Conservation (phyloP, 148 eudicot species). For the Cornus kousa region DNA sequence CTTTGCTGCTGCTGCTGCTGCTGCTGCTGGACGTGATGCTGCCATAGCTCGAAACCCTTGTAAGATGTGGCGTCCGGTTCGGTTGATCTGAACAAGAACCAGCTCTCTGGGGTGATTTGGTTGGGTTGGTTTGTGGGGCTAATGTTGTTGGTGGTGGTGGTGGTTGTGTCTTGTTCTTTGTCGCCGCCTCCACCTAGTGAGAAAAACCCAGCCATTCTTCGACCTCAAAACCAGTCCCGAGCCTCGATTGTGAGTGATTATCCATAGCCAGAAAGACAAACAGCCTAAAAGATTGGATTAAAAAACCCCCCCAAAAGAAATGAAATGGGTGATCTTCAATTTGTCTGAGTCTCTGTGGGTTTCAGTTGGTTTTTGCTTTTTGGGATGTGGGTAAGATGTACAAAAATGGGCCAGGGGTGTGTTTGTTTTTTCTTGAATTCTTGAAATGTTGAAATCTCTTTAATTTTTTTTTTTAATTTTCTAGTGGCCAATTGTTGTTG, state of each 20-base stretch:
- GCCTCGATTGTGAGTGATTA: conserved; percentile 23
- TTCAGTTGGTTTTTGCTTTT: neutral
- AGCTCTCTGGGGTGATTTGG: conserved; percentile 37
- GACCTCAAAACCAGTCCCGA: conserved; percentile 3
- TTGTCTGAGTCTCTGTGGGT: neutral
- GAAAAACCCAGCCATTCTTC: conserved; percentile 52
- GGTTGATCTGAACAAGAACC: conserved; percentile 34
- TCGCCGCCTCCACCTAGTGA: conserved; percentile 30
- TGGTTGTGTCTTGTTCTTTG: conserved; percentile 7
- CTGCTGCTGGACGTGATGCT: conserved; percentile 21
- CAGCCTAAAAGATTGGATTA: neutral
- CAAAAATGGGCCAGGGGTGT: neutral
- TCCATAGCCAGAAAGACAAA: conserved; percentile 16
- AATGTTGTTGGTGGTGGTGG: conserved; percentile 8
- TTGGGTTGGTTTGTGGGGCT: neutral
- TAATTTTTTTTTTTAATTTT: neutral
- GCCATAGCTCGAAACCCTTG: conserved; percentile 59
- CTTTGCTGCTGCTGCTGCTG: conserved; percentile 20
- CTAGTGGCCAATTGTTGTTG: neutral
- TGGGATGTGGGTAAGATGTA: neutral
- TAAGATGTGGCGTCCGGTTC: conserved; percentile 14
- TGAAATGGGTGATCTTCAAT: neutral
- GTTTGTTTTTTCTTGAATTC: neutral
- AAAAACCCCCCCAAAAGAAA: conserved; percentile 8
- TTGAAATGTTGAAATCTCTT: too few relatives aligned